Evolutionary conservation across 768 basidiomycete genomes (phyloP), one percentile per base, ranked within the genome.

Genomic region (Lanmaoa rubissima): DNA sequence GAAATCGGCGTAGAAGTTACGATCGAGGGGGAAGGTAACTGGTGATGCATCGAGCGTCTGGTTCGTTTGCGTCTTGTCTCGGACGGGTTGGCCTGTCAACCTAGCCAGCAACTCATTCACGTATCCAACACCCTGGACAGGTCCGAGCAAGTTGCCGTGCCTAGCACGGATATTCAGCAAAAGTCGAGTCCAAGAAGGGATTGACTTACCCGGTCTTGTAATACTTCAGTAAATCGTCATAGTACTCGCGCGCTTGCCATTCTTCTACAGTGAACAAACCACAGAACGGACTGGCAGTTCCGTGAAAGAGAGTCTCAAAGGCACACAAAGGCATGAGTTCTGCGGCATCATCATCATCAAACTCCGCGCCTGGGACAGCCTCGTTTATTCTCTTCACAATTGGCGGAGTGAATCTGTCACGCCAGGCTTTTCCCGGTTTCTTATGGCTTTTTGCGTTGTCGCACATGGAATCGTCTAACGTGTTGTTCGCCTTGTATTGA

Each of bases 41-140:
- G 84, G 82, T 5, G 80, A 78, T 2, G 75, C 61, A 65, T 89
- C 84, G n/a, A 95, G 79, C 0, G 92, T 94, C 13, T 69, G 71
- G 70, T 94, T 94, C 5, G 88, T 90, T 61, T 88, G 86, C 0
- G 91, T 93, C 60, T 78, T 59, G 70, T 93, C 90, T 40, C 67
- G 69, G 34, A 92, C 89, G 3, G 85, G 81, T 16, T 69, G 70
- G 16, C 78, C 77, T 0, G 86, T 90, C 42, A 96, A 78, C 12
- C 94, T 83, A 0, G 91, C 90, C 21, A 95, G 69, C n/a, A 96
- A 81, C 73, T 95, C 93, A 68, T 93, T 94, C 65, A 90, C 77
- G 68, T 90, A 96, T 7, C 93, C 94, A 4, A 94, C 86, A 34
- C 92, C 91, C 67, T 91, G 90, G 8, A 92, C 83, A 5, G 76